A percentile compares a stretch with the other conserved stretches of the same genome.
phyloP scores from a whole-genome alignment of 768 basidiomycete species.

The Mycena amicta region DNA sequence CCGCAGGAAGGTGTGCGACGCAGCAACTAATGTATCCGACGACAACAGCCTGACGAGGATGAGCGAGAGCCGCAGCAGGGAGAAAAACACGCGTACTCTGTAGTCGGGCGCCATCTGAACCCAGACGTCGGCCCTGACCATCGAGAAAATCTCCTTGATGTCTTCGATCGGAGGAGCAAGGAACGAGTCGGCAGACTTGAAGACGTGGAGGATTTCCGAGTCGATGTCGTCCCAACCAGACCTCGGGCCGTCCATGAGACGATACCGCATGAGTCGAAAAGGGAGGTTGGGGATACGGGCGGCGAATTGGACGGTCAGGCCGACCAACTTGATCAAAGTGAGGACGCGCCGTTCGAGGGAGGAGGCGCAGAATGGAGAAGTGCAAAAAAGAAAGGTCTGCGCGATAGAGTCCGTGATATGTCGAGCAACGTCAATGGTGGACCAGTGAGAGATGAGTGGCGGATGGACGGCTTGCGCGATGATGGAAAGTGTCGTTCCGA shows the following conservation, averaged over 20 bases:
- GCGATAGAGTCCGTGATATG: constrained; percentile 41
- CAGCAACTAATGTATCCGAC: constrained; percentile 33
- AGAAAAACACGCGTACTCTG: constrained; percentile 31
- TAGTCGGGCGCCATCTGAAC: constrained; percentile 33
- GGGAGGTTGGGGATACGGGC: constrained; percentile 35
- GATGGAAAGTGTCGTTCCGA: constrained; percentile 48
- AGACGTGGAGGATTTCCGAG: constrained; percentile 25
- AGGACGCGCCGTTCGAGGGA: constrained; percentile 36
- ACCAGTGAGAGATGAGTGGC: constrained; percentile 48
- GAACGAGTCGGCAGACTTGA: constrained; percentile 20
- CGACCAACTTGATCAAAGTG: constrained; percentile 43
- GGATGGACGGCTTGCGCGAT: constrained; percentile 44
- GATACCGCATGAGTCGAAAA: constrained; percentile 44
- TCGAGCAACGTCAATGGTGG: constrained; percentile 51
- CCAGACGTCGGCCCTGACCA: constrained; percentile 42
- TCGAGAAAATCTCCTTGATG: constrained; percentile 38
- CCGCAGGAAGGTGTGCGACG: constrained; percentile 31
- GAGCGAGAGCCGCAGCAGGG: neutral
- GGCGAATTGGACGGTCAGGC: constrained; percentile 36
- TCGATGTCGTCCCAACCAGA: constrained; percentile 42
- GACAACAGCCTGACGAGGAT: constrained; percentile 23
- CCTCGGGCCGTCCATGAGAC: constrained; percentile 46
- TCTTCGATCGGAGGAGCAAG: constrained; percentile 34
- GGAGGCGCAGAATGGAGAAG: constrained; percentile 40
- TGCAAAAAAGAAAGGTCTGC: constrained; percentile 45